Evolutionary conservation across 169 alveolate genomes (phyloP).

Genomic region (Toxoplasma gondii): DNA sequence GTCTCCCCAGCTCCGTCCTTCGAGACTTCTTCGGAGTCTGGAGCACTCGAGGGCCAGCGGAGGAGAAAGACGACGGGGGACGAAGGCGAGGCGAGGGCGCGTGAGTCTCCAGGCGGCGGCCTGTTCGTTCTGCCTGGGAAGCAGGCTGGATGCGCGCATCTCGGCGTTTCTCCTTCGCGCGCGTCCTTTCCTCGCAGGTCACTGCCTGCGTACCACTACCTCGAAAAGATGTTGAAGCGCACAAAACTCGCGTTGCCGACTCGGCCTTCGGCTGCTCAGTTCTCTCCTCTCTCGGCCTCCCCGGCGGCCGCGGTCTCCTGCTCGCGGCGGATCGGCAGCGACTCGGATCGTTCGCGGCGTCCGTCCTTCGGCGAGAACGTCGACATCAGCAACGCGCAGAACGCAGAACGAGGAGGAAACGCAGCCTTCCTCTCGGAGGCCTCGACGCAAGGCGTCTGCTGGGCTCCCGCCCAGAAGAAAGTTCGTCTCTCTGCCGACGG

Average conservation of each 20-base stretch:
- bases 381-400: too few relatives aligned
- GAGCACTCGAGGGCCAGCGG: background rate
- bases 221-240: slow-evolving; percentile 23
- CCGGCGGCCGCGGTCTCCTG: too few relatives aligned
- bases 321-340: too few relatives aligned
- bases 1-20: background rate
- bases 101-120: background rate
- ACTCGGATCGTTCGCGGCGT: too few relatives aligned
- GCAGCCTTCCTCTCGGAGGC: too few relatives aligned
- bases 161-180: background rate
- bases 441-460: too few relatives aligned
- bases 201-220: slow-evolving; percentile 42
- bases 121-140: background rate
- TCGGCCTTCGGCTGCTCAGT: background rate
- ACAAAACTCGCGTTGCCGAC: background rate
- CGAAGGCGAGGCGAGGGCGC: background rate
- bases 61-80: background rate
- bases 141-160: background rate
- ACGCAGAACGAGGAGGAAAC: too few relatives aligned
- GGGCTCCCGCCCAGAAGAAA: too few relatives aligned
- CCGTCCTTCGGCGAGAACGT: too few relatives aligned
- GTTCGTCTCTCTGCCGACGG: too few relatives aligned
- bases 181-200: background rate
- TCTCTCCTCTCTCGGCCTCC: background rate
- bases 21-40: background rate